phyloP scores from a whole-genome alignment of 495 filamentous ascomycete species.

The Aspergillus homomorphus region DNA sequence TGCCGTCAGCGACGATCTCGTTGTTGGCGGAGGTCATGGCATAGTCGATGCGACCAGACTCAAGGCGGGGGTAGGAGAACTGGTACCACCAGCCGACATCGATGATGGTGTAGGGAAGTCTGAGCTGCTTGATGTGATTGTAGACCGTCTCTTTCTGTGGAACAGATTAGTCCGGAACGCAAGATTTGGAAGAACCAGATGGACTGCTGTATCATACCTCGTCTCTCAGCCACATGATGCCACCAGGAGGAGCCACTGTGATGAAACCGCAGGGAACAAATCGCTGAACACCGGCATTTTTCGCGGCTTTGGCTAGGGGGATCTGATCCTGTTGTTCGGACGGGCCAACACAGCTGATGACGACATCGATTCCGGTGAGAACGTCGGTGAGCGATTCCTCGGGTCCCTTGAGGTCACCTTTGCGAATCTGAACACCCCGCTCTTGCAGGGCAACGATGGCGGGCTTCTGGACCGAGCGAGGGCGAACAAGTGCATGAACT shows the following conservation, averaged over 20 bases:
- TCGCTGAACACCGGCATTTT: conserved; percentile 52
- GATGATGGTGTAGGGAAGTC: conserved; percentile 58
- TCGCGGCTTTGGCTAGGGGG: conserved; percentile 52
- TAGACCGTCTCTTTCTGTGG: conserved; percentile 53
- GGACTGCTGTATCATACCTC: conserved; percentile 29
- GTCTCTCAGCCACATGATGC: conserved; percentile 47
- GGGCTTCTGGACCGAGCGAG: conserved; percentile 47
- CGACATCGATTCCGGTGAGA: conserved; percentile 48
- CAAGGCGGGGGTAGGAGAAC: conserved; percentile 46
- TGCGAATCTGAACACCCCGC: conserved; percentile 46
- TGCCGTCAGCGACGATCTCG: conserved; percentile 50
- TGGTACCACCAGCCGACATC: conserved; percentile 63
- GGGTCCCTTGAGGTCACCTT: conserved; percentile 43
- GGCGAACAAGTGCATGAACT: conserved; percentile 47
- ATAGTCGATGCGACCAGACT: conserved; percentile 54
- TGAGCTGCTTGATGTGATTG: conserved; percentile 50
- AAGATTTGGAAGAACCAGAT: not conserved
- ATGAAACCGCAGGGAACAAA: conserved; percentile 58
- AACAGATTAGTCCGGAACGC: conserved; percentile 1
- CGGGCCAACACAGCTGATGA: conserved; percentile 52
- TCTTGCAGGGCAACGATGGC: conserved; percentile 39
- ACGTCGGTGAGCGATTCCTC: conserved; percentile 46
- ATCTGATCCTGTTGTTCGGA: conserved; percentile 49
- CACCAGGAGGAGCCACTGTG: conserved; percentile 45
- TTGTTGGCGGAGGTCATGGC: conserved; percentile 44